Percentiles rank a stretch among this genome's conserved stretches.
phyloP scores from a whole-genome alignment of 176 grass and related monocot species.

The Carex myosuroides region DNA sequence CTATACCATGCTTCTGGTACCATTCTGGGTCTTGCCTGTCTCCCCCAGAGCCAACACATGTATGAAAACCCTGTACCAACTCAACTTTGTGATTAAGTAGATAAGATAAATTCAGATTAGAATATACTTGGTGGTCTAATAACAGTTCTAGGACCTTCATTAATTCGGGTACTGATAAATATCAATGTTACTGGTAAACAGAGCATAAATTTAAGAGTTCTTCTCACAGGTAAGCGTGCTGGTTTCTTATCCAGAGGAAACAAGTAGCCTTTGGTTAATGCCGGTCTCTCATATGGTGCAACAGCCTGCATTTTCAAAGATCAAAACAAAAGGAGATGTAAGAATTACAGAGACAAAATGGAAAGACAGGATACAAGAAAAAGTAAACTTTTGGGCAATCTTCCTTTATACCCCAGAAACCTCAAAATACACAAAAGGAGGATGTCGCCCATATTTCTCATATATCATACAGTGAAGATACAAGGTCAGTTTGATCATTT shows the following conservation, averaged over 20 bases:
- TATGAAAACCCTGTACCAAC: constrained; percentile 70
- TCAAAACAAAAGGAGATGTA: neutral
- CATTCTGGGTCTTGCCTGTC: constrained; percentile 72
- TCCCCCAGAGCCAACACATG: constrained; percentile 83
- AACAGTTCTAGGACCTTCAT: neutral
- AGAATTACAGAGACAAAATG: neutral
- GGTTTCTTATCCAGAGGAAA: constrained; percentile 93
- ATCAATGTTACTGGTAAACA: neutral
- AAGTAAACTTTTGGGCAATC: neutral
- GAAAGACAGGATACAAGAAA: neutral
- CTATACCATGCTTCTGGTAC: constrained; percentile 86
- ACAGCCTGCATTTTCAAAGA: constrained; percentile 38
- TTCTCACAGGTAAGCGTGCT: constrained; percentile 81
- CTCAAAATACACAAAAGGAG: neutral
- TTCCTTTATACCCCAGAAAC: neutral
- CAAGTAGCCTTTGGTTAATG: constrained; percentile 88
- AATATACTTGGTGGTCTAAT: neutral
- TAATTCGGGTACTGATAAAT: neutral
- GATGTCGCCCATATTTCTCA: neutral
- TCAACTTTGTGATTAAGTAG: constrained; percentile 13
- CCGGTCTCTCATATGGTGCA: constrained; percentile 81
- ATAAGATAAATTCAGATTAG: neutral
- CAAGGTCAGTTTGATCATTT: neutral
- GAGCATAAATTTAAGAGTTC: neutral
- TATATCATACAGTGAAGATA: neutral